Base-by-base conservation (phyloP, 192 early-diverging fungal species). In the Thoreauomyces humboldtii region DNA sequence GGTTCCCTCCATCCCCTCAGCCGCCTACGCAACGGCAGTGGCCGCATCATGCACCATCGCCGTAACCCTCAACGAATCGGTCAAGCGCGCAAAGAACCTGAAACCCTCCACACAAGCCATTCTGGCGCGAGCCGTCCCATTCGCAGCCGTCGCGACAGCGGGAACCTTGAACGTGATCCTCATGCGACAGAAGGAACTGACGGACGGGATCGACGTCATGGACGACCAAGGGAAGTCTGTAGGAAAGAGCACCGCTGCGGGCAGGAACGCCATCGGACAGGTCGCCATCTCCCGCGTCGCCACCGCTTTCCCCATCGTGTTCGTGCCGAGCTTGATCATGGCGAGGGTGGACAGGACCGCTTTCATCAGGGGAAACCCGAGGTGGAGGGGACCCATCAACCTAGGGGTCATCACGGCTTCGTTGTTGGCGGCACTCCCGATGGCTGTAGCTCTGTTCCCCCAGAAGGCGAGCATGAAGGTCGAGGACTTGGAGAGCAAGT, bases 141-240 rank as follows among this genome's bases (percentile, higher is more conserved):
- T 92, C 59, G 73, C 81, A 0, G 91, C 91, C 33, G 91, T 92
- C 4, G 88, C 89, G 1, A 77, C 86, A 19, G 91, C 91, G 27
- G 91, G 91, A 62, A 89, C 89, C 21, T 77, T 89, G 38, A 92
- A 92, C 48, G 89, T 92, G 4, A 87, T 89, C 55, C 72, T 92
- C 64, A 92, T 92, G 91, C 73, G 91, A n/a, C 76, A 80, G 52
- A 92, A 92, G 63, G 91, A 92, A 54, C 69, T 92, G 50, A 74
- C 83, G 27, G 82, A 91, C 42, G 91, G 91, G n/a, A 90, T 91
- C 53, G 75, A 85, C 44, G 88, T 91, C 0, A 80, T 78, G 50
- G 83, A 89, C 60, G 60, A 76, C 4, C 72, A 91, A 14, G 88
- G 89, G 11, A 80, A 81, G 27, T 72, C 71, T 2, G 72, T 89